phyloP scores from a whole-genome alignment of 2,329 filamentous ascomycete species.

The Hymenoscyphus repandus region DNA sequence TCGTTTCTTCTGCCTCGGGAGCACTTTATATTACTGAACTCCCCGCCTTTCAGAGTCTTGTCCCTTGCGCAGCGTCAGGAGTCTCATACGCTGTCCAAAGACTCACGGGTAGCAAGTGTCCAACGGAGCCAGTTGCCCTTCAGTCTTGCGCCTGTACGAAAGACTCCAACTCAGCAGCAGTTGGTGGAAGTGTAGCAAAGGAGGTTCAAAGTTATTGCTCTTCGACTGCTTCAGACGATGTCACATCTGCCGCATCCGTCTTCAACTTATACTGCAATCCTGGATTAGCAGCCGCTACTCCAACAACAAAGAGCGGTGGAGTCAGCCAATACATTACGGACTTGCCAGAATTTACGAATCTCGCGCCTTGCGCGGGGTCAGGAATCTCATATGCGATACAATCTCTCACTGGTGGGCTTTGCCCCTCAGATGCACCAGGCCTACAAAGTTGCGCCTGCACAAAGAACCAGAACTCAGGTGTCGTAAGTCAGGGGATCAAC shows the following conservation, averaged over 20 bases:
- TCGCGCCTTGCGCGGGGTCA: constrained; percentile 40
- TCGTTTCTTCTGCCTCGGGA: constrained; percentile 1
- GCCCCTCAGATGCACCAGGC: constrained; percentile 36
- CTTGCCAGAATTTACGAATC: constrained; percentile 37
- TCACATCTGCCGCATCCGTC: constrained; percentile 10
- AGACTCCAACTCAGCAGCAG: constrained; percentile 13
- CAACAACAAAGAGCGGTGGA: constrained; percentile 2
- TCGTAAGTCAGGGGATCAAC: constrained; percentile 40
- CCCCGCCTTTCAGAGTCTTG: constrained; percentile 32
- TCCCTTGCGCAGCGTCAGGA: constrained; percentile 45
- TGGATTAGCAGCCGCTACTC: constrained; percentile 1
- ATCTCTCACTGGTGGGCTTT: constrained; percentile 29
- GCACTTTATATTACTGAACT: constrained; percentile 15
- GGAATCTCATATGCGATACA: constrained; percentile 36
- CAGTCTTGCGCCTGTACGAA: constrained; percentile 39
- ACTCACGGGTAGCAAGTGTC: constrained; percentile 41
- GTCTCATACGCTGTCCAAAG: constrained; percentile 40
- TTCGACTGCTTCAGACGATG: constrained; percentile 13
- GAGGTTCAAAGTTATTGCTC: constrained; percentile 9
- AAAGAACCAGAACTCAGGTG: constrained; percentile 44
- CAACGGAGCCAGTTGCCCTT: constrained; percentile 38
- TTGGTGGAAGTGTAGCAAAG: constrained; percentile 4
- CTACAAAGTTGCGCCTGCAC: constrained; percentile 48
- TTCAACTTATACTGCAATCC: constrained; percentile 17
- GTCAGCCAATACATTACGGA: constrained; percentile 42